Percentiles rank a stretch among this genome's conserved stretches.
These are phyloP conservation scores for Zymoseptoria tritici DNA, from an alignment of 2,329 filamentous ascomycete species.

Conservation along the genomic window DNA sequence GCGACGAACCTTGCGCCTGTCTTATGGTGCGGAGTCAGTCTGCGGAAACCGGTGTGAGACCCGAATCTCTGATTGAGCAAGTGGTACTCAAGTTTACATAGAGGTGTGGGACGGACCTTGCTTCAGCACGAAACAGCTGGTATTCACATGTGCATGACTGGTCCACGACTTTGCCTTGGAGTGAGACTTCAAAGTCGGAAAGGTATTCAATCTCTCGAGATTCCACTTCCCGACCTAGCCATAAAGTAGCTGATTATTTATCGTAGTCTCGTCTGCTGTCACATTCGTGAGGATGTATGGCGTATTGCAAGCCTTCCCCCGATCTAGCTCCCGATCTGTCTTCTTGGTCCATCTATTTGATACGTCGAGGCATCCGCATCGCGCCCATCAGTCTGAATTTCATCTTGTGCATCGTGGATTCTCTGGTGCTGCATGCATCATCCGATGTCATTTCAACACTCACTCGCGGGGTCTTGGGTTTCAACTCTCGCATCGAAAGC, in stretches of 20 bases:
- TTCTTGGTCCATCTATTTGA: background rate
- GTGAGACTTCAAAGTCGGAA: too few relatives aligned
- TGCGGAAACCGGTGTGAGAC: slow-evolving; percentile 35
- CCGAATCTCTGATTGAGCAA: background rate
- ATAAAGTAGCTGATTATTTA: background rate
- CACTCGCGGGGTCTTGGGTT: background rate
- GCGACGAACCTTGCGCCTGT: slow-evolving; percentile 45
- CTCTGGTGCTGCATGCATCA: background rate
- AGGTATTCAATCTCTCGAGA: background rate
- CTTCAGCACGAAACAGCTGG: background rate
- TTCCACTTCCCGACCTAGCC: background rate
- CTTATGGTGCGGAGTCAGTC: slow-evolving; percentile 41
- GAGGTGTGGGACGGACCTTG: background rate
- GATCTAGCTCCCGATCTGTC: background rate
- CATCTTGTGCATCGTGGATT: background rate
- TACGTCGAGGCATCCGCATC: background rate
- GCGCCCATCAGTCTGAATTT: background rate
- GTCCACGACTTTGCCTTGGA: background rate
- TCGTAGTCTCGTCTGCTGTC: background rate
- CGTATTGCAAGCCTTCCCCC: background rate
- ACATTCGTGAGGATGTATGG: background rate
- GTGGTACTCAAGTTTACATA: background rate
- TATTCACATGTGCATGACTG: background rate
- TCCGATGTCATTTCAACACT: background rate
- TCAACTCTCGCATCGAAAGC: background rate